Evolutionary conservation across 2,329 filamentous ascomycete genomes (phyloP).

Genomic region (Cladophialophora immunda): DNA sequence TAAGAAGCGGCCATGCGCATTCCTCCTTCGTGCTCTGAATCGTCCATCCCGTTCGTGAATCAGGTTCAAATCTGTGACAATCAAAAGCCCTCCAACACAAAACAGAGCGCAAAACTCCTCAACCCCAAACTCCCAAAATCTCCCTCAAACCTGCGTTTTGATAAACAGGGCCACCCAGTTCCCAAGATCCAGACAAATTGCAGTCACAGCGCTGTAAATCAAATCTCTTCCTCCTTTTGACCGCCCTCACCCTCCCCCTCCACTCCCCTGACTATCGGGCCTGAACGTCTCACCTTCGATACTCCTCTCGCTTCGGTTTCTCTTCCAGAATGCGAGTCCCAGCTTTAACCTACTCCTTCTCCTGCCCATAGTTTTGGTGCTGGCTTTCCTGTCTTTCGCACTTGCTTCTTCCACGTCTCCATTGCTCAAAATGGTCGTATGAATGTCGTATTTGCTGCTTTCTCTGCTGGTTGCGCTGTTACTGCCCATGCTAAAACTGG

Average conservation of each 20-base stretch:
- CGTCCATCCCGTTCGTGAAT: constrained; percentile 3
- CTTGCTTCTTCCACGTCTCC: constrained; percentile 33
- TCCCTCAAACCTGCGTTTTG: constrained; percentile 3
- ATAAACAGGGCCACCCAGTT: constrained; percentile 16
- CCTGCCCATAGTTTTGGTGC: constrained; percentile 36
- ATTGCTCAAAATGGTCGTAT: constrained; percentile 38
- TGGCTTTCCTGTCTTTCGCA: constrained; percentile 34
- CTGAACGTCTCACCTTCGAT: constrained; percentile 23
- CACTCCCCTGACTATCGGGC: constrained; percentile 31
- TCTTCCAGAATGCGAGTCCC: constrained; percentile 39
- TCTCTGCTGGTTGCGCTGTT: constrained; percentile 38
- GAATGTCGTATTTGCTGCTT: constrained; percentile 39
- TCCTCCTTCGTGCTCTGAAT: background rate
- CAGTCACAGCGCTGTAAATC: constrained; percentile 12
- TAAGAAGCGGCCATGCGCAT: constrained; percentile 8
- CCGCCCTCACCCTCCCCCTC: constrained; percentile 11
- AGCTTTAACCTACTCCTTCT: constrained; percentile 38
- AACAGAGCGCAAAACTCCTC: constrained; percentile 4
- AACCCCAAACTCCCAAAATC: constrained; percentile 5
- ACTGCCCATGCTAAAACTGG: constrained; percentile 39
- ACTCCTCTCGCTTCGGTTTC: constrained; percentile 34
- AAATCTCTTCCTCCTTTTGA: background rate
- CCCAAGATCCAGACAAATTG: constrained; percentile 11
- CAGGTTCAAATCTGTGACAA: background rate
- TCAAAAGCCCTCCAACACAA: background rate